phyloP scores from a whole-genome alignment of 78 protist genomes.

The Emiliania huxleyi region DNA sequence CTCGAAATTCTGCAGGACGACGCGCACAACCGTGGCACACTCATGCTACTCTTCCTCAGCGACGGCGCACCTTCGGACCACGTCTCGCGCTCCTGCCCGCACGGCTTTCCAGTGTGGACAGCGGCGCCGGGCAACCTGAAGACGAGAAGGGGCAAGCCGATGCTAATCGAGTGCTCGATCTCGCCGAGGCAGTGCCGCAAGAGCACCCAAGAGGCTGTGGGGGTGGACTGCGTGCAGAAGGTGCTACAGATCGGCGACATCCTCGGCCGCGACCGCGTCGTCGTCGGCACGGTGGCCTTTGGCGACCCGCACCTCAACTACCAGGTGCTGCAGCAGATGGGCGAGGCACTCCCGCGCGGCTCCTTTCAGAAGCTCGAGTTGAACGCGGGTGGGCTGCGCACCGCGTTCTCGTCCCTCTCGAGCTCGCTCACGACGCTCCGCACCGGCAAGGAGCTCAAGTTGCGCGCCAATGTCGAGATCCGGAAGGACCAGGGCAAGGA shows the following conservation, averaged over 20 bases:
- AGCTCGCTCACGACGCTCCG: constrained; percentile 32
- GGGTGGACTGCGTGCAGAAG: not conserved
- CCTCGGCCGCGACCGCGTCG: constrained; percentile 31
- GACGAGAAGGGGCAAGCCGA: not conserved
- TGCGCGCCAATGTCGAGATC: too few relatives aligned
- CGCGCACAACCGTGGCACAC: too few relatives aligned
- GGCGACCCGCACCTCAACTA: constrained; percentile 22
- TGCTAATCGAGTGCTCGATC: not conserved
- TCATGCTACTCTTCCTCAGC: too few relatives aligned
- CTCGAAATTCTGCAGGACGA: too few relatives aligned
- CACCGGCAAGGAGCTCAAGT: too few relatives aligned
- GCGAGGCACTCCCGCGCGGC: constrained; percentile 11
- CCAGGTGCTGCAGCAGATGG: constrained; percentile 29
- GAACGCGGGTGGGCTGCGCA: not conserved
- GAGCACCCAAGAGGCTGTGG: not conserved
- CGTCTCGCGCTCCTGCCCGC: too few relatives aligned
- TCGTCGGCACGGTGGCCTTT: constrained; percentile 28
- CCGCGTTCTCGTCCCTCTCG: constrained; percentile 37
- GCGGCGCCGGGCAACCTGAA: too few relatives aligned
- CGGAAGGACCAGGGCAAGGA: too few relatives aligned
- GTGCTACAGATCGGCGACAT: not conserved
- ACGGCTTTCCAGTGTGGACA: too few relatives aligned
- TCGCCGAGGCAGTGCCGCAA: constrained; percentile 35
- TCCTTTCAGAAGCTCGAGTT: constrained; percentile 38
- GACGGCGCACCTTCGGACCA: too few relatives aligned